phyloP scores from a whole-genome alignment of 257 asterid genomes.

The Ligustrum vulgare region DNA sequence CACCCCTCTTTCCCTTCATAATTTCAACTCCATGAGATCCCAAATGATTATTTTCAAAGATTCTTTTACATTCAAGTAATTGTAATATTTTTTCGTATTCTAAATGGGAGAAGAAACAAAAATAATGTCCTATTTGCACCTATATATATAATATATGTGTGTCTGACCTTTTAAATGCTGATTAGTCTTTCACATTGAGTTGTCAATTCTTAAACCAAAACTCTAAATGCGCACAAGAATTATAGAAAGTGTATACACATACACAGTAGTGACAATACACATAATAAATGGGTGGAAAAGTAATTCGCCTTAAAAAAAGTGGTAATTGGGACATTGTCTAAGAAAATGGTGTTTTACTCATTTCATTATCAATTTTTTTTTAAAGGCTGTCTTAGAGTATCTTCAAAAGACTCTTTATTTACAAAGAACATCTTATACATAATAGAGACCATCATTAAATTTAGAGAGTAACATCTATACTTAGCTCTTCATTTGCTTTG shows the following conservation, averaged over 20 bases:
- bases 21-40: background rate
- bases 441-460: no score
- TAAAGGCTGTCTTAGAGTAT: background rate
- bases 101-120: background rate
- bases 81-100: background rate
- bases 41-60: slow-evolving; percentile 7
- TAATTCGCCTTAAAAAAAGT: background rate
- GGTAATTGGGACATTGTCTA: background rate
- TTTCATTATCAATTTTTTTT: background rate
- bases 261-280: no score
- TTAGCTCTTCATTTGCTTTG: no score
- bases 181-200: background rate
- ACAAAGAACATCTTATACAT: no score
- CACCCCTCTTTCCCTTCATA: background rate
- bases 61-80: slow-evolving; percentile 20
- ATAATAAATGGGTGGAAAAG: no score
- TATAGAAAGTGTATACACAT: background rate
- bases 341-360: background rate
- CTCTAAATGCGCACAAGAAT: background rate
- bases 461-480: no score
- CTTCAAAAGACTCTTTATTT: no score
- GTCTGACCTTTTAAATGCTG: background rate
- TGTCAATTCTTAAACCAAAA: background rate
- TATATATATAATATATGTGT: background rate
- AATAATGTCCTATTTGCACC: background rate